Evolutionary conservation across 306 rosid species (phyloP).

Genomic region (Lathyrus aphaca): DNA sequence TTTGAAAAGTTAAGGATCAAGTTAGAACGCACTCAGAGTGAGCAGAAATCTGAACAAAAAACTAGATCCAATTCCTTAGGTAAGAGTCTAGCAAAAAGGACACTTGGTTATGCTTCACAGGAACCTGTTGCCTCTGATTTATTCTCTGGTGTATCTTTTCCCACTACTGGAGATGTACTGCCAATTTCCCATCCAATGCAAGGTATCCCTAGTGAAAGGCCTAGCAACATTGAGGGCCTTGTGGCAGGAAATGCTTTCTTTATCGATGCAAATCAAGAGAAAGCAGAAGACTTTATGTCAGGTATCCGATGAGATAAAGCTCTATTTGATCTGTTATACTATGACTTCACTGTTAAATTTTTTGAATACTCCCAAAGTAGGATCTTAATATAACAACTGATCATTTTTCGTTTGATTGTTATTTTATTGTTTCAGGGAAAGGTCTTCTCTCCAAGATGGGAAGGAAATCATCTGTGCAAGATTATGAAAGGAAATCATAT

Average conservation of each 20-base stretch:
- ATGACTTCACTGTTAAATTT: constrained; percentile 13
- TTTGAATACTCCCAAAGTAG: constrained; percentile 14
- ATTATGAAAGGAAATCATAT: constrained; percentile 73
- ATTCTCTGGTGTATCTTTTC: constrained; percentile 92
- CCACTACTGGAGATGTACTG: constrained; percentile 65
- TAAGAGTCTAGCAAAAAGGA: constrained; percentile 75
- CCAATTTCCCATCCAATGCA: constrained; percentile 59
- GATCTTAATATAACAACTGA: constrained; percentile 19
- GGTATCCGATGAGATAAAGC: constrained; percentile 51
- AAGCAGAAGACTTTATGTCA: constrained; percentile 72
- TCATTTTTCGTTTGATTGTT: constrained; percentile 40
- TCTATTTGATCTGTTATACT: constrained; percentile 11
- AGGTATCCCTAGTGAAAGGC: constrained; percentile 66
- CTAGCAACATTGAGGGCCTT: constrained; percentile 65
- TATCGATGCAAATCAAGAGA: constrained; percentile 73
- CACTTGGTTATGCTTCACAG: constrained; percentile 65
- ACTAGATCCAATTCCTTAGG: constrained; percentile 60
- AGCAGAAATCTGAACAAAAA: constrained; percentile 74
- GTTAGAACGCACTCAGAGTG: constrained; percentile 63
- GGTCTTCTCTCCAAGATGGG: constrained; percentile 67
- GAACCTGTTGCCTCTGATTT: constrained; percentile 93
- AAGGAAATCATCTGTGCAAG: constrained; percentile 66
- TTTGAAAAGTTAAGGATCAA: constrained; percentile 78
- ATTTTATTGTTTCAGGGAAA: constrained; percentile 62
- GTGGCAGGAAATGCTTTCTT: constrained; percentile 68